These are phyloP conservation scores for Phaffomyces opuntiae DNA, from an alignment of 805 yeast genomes.

Conservation along the genomic window DNA sequence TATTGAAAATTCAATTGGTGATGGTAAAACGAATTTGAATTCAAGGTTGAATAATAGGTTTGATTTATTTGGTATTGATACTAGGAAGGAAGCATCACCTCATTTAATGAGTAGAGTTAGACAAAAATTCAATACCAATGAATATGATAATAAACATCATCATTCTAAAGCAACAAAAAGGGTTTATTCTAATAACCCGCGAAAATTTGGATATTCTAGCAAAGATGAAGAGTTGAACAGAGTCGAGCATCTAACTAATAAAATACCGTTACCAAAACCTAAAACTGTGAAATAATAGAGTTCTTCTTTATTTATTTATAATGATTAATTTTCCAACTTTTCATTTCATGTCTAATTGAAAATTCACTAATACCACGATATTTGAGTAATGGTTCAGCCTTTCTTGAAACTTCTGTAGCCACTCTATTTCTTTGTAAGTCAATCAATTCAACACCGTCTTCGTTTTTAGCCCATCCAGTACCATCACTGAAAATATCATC, in stretches of 20 bases:
- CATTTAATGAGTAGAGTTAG: conserved; percentile 3
- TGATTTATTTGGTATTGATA: background rate
- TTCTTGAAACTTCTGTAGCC: conserved; percentile 1
- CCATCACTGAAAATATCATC: conserved; percentile 71
- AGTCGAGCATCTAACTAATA: too few relatives aligned
- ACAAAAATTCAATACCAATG: conserved; percentile 3
- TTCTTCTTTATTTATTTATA: too few relatives aligned
- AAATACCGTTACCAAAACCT: too few relatives aligned
- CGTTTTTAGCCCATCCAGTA: conserved; percentile 55
- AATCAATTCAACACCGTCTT: conserved; percentile 35
- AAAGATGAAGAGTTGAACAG: background rate
- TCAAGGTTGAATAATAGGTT: background rate
- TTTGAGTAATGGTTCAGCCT: background rate
- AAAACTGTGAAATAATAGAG: too few relatives aligned
- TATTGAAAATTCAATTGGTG: background rate
- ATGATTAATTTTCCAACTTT: conserved; percentile 31
- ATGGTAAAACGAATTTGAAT: conserved; percentile 1
- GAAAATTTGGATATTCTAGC: background rate
- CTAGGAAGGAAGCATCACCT: background rate
- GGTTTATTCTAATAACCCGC: background rate
- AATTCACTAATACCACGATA: conserved; percentile 5
- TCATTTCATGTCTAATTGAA: conserved; percentile 22
- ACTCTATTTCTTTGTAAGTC: conserved; percentile 24
- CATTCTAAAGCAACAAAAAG: background rate
- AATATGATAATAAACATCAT: background rate